Conservation (phyloP, 148 eudicot species). For the Limonium bicolor region DNA sequence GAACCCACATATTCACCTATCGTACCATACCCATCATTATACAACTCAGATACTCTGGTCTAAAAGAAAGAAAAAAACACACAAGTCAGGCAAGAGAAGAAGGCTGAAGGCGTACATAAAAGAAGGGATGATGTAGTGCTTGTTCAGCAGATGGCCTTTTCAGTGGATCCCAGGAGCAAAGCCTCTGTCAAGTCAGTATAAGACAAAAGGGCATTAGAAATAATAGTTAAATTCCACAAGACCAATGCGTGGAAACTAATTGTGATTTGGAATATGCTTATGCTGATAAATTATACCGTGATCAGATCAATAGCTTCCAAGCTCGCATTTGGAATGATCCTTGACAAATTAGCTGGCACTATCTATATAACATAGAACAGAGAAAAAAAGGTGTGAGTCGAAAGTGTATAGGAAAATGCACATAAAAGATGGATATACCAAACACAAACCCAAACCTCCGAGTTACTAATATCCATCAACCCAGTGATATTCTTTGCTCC, state of each 20-base stretch:
- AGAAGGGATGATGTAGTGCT: conserved; percentile 71
- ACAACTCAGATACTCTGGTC: conserved; percentile 1
- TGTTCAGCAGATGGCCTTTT: conserved; percentile 89
- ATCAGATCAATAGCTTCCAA: conserved; percentile 80
- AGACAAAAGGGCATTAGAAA: not conserved
- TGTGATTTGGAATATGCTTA: not conserved
- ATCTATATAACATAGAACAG: conserved; percentile 22
- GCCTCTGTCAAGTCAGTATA: conserved; percentile 28
- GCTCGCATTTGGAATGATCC: conserved; percentile 67
- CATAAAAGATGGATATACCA: not conserved
- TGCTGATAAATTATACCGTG: conserved; percentile 29
- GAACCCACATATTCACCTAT: conserved; percentile 39
- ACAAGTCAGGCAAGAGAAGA: conserved; percentile 3
- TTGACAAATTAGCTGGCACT: conserved; percentile 48
- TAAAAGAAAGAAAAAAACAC: conserved; percentile 2
- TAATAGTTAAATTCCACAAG: not conserved
- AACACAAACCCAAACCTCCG: conserved; percentile 30
- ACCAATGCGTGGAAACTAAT: not conserved
- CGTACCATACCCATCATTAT: conserved; percentile 17
- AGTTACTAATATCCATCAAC: conserved; percentile 37
- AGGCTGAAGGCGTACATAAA: conserved; percentile 71
- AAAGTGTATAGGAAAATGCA: not conserved
- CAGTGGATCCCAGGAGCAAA: conserved; percentile 83
- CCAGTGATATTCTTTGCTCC: conserved; percentile 42
- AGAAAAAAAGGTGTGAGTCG: not conserved